Conservation (phyloP, 2,329 filamentous ascomycete genomes). For the Beauveria bassiana region DNA sequence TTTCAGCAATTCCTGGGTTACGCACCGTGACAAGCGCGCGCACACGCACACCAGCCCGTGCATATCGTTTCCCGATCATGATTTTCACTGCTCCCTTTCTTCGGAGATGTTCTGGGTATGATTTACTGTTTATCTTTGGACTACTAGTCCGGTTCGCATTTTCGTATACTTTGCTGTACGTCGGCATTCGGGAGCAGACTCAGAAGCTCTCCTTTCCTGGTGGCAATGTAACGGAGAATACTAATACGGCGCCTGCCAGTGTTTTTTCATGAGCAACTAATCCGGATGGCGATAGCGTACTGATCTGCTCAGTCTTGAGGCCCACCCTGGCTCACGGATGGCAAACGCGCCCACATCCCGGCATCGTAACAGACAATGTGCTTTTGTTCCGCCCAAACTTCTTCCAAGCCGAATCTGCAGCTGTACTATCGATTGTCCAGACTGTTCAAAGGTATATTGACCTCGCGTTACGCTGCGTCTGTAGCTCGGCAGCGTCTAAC, state of each 20-base stretch:
- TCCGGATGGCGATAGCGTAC: too few relatives aligned
- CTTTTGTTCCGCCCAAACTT: neutral
- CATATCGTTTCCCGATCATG: neutral
- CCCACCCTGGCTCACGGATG: neutral
- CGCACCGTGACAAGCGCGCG: neutral
- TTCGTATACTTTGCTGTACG: neutral
- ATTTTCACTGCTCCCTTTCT: neutral
- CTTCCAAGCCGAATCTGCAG: neutral
- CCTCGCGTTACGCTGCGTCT: too few relatives aligned
- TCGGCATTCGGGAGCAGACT: too few relatives aligned
- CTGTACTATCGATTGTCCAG: neutral
- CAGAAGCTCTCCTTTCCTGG: neutral
- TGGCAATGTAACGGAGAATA: neutral
- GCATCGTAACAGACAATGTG: neutral
- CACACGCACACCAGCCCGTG: neutral
- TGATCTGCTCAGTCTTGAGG: too few relatives aligned
- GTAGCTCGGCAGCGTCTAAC: too few relatives aligned
- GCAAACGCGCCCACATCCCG: neutral
- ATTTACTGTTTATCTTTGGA: neutral
- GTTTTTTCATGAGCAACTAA: too few relatives aligned
- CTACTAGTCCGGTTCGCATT: neutral
- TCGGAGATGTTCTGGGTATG: too few relatives aligned
- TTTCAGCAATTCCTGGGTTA: neutral
- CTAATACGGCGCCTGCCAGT: too few relatives aligned
- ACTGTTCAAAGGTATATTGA: neutral